A percentile compares a stretch with the other conserved stretches of the same genome.
Conservation (phyloP, 2,329 filamentous ascomycete species). For the Neodidymelliopsis sp. region DNA sequence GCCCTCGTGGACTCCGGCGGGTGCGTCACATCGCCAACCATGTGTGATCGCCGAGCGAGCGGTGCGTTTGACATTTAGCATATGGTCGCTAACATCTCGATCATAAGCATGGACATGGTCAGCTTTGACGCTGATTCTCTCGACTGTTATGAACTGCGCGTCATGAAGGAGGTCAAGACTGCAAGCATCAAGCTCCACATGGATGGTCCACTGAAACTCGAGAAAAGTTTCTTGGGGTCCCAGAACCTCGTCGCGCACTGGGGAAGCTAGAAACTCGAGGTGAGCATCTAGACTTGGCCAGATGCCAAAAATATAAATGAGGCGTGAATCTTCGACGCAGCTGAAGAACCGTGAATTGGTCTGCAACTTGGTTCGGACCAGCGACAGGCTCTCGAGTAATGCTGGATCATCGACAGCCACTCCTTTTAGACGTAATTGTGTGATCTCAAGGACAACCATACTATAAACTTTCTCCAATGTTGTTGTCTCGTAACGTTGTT, state of each 20-base stretch:
- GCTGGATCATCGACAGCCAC: constrained; percentile 26
- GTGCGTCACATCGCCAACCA: constrained; percentile 36
- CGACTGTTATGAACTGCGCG: constrained; percentile 36
- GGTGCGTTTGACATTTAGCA: constrained; percentile 24
- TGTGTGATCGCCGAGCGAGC: constrained; percentile 25
- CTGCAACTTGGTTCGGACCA: constrained; percentile 34
- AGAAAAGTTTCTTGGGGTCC: constrained; percentile 40
- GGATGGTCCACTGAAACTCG: constrained; percentile 40
- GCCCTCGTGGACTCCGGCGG: constrained; percentile 29
- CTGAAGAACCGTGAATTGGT: constrained; percentile 41
- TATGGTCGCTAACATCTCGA: constrained; percentile 21
- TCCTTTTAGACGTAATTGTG: constrained; percentile 37
- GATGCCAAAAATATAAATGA: constrained; percentile 43
- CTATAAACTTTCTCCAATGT: neutral
- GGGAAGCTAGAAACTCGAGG: constrained; percentile 37
- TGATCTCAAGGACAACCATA: constrained; percentile 42
- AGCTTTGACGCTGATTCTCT: constrained; percentile 25
- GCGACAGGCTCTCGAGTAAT: constrained; percentile 40
- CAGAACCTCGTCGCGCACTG: constrained; percentile 35
- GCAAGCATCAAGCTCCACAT: constrained; percentile 33
- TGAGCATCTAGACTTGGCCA: constrained; percentile 42
- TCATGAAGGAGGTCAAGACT: constrained; percentile 32
- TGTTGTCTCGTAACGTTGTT: neutral
- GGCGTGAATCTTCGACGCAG: constrained; percentile 37
- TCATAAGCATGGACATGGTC: constrained; percentile 23